A percentile compares a stretch with the other conserved stretches of the same genome.
These are phyloP conservation scores for Ceratobasidium sp. DNA, from an alignment of 1,284 basidiomycete species.

Conservation along the genomic window DNA sequence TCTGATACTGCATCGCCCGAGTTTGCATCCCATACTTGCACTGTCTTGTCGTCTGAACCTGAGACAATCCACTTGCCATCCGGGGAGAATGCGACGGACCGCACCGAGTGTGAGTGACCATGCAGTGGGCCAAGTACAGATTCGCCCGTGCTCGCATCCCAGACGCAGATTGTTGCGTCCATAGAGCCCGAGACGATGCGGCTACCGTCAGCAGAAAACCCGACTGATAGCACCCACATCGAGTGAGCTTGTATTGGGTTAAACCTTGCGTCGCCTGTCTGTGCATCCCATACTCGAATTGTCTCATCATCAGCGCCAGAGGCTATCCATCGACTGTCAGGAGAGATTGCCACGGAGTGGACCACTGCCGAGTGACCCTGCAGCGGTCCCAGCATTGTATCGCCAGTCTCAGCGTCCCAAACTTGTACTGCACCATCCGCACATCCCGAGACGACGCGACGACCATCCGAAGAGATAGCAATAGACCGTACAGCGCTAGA, in stretches of 20 bases:
- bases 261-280: background rate
- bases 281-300: background rate
- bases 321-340: background rate
- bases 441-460: no score
- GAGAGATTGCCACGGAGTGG: background rate
- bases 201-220: slow-evolving; percentile 25
- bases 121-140: no score
- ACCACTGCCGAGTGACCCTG: background rate
- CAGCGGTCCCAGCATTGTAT: background rate
- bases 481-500: background rate
- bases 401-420: background rate
- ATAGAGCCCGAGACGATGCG: background rate
- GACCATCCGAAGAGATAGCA: background rate
- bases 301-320: background rate
- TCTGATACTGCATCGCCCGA: background rate
- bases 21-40: background rate
- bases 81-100: background rate
- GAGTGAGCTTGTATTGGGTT: background rate
- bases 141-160: no score
- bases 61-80: background rate
- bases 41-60: no score
- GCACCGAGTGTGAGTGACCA: background rate
- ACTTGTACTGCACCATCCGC: no score
- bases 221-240: background rate
- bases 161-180: slow-evolving; percentile 3